Percentiles rank a stretch among this genome's conserved stretches.
Conservation (phyloP, 257 asterid genomes). For the Ilex asprella region DNA sequence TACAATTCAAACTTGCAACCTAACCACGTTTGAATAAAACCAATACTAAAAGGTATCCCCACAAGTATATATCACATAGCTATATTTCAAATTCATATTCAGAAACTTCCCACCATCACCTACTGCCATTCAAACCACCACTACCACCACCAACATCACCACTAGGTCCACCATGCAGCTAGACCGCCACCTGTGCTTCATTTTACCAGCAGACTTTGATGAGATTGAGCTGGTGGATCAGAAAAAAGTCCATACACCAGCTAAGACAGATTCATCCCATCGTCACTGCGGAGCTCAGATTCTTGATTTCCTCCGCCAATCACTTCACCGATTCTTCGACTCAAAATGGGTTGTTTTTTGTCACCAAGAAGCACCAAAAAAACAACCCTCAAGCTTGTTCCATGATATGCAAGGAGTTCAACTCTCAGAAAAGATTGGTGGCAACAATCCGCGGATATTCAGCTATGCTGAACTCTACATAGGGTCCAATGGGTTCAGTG, state of each 20-base stretch:
- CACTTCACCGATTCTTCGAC: slow-evolving; percentile 30
- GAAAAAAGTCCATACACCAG: background rate
- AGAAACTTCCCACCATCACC: slow-evolving; percentile 5
- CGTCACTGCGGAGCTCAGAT: slow-evolving; percentile 28
- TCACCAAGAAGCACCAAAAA: slow-evolving; percentile 18
- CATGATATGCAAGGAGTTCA: slow-evolving; percentile 76
- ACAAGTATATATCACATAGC: no score
- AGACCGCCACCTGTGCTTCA: slow-evolving; percentile 47
- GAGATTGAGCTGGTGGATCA: slow-evolving; percentile 18
- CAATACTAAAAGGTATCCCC: background rate
- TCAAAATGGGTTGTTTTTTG: slow-evolving; percentile 36
- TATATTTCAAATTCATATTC: background rate
- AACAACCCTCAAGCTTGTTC: slow-evolving; percentile 30
- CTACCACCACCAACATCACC: no score
- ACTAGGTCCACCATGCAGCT: slow-evolving; percentile 42
- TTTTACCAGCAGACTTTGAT: slow-evolving; percentile 47
- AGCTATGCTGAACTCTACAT: slow-evolving; percentile 84
- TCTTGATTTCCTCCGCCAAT: slow-evolving; percentile 25
- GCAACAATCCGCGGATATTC: slow-evolving; percentile 66
- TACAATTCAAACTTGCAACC: slow-evolving; percentile 33
- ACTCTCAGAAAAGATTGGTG: slow-evolving; percentile 30
- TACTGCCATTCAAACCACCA: background rate
- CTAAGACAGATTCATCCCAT: slow-evolving; percentile 8
- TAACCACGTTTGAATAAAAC: slow-evolving; percentile 31
- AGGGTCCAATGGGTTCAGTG: slow-evolving; percentile 66